Base-by-base conservation (phyloP, 2,329 filamentous ascomycete species). In the Sphaerostilbella broomeana region DNA sequence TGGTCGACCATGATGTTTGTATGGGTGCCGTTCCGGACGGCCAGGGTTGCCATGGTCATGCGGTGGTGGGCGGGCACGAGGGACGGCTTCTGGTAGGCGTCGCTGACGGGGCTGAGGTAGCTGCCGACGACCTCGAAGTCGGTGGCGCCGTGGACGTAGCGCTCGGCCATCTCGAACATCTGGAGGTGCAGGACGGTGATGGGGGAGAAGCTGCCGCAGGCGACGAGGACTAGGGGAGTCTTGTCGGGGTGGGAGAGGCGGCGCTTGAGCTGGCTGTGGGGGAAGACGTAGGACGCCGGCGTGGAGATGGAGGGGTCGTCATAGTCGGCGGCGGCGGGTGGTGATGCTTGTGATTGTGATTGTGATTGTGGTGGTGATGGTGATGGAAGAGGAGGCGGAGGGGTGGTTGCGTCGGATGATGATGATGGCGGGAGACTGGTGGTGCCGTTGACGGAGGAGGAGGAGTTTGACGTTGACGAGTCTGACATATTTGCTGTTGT, bases 111-210 rank as follows among this genome's bases (percentile, higher is more conserved):
- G 38, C 43, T 47, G 29, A 51, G 68, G 59, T 90, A 94, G 39
- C 85, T 86, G 46, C 84, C 87, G 24, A 94, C 73, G 15, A 94
- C 75, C 60, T 94, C 86, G 56, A 82, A 94, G 39, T 84, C 69
- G 15, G 46, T 48, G 5, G 28, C 38, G 19, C 15, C 30, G 58
- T 79, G 81, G 50, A 79, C 80, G 59, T 80, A 87, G 62, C 88
- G 83, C 51, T 79, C 77, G 2, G 84, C 84, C 77, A 90, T 84
- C 54, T 86, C 84, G 57, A 89, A 88, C 81, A 89, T 89, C 57
- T 84, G 79, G 45, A 89, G 66, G 57, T 89, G 84, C 18, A 86
- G 72, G 54, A 81, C 83, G 5, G 80, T 84, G 38, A 81, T 77
- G 12, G 82, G 83, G 0, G 79, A 84, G 63, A 86, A 87, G 55